Evolutionary conservation across 371 early-diverging fungal genomes (phyloP), one percentile per base, ranked within the genome.

Genomic region (Mucor plumbeus): DNA sequence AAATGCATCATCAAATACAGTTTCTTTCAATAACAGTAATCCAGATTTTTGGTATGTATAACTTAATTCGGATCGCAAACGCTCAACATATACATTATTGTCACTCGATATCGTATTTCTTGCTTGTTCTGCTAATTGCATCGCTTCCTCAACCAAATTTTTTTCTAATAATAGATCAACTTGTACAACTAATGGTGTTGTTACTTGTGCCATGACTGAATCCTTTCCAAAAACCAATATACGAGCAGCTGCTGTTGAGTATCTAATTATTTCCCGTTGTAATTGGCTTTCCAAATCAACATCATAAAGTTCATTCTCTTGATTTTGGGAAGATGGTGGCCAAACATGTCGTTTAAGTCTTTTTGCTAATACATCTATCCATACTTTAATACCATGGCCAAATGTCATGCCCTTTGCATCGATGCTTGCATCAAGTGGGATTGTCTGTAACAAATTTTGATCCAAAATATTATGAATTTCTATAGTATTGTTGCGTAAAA

Each of bases 391-490:
- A 59, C 81, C 84, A 60, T 86, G 84, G 7, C 81, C 80, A 57
- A 88, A 71, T 1, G 81, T 76, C 71, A 84, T 78, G 3, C 84
- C 82, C 17, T 81, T 77, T 1, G 86, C 71, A 59, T 87, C 88
- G 19, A 84, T 40, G 0, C 64, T 59, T 1, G 85, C 61, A 11
- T 87, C 83, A 3, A 92, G 65, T 0, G 66, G 65, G 10, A 93
- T 78, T 0, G 80, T 81, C 61, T 92, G 92, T 1, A 93, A 72
- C 7, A 81, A 75, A 35, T 76, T 69, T 65, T 93, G 94, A 61
- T 88, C 85, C 54, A 88, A 59, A 13, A 93, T 78, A 66, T 93
- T 91, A 75, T 95, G 95, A 9, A 95, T 78, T 67, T 92, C 90
- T 15, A 95, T 81, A 0, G 84, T 79, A 35, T 89, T 80, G 64